Evolutionary conservation across 257 asterid genomes (phyloP), one percentile per base, ranked within the genome.

Genomic region (Solanum ahanhuiri): DNA sequence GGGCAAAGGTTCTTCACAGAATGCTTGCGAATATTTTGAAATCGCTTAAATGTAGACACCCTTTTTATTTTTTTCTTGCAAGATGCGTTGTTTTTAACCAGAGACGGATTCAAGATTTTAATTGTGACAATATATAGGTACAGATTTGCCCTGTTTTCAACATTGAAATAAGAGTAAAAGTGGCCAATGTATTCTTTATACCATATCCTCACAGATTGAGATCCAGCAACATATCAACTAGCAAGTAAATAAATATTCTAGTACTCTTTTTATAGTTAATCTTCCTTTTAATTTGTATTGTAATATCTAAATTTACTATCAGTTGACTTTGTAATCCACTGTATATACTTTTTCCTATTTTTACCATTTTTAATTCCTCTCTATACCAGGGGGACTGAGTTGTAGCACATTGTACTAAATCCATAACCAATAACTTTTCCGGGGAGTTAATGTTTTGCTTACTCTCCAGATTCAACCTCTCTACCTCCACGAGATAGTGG

Each of bases 11-110:
- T 63, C 90, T 12, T 39, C 90, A 15, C 88, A 81, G 7, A 91
- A 88, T 87, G 89, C 89, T 17, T 91, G 92, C 2, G 98, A 96
- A 83, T 96, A 95, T 86, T 96, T 96, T 83, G 97, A 96, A 60
- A 45, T 95, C 4, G 83, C 90, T 83, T 94, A 89, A 91, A 60
- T 12, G 4, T 14, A 3, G 60, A 28, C 6, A 79, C 43, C 67
- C 25, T 28, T 28, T 15, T 28, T 2, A 0, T 25, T 15, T 43
- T 79, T 25, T 79, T 45, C 84, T 0, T 45, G 83, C 83, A 41
- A 79, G 18, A 28, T 28, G 66, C 0, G 2, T 79, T 43, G 12
- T 76, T 76, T 41, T 2, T 45, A 77, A 43, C 4, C 0, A 43
- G 15, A 43, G 64, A 14, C 5, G 8, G 35, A 4, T 43, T 3